Conservation (phyloP, 805 yeast species). For the Candida pseudoglaebosa region DNA sequence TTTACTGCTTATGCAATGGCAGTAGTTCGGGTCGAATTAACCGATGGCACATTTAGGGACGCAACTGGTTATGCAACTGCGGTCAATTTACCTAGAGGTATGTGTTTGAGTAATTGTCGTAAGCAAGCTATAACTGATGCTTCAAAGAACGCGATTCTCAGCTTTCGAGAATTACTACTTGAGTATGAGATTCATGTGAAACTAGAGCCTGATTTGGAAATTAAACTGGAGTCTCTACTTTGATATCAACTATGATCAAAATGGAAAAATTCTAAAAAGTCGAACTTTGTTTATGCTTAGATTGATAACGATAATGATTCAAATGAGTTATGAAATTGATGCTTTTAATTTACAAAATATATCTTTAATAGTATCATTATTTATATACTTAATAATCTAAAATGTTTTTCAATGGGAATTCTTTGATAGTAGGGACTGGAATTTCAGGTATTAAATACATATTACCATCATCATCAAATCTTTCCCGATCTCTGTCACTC, state of each 20-base stretch:
- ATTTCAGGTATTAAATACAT: conserved; percentile 73
- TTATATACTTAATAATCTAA: conserved; percentile 48
- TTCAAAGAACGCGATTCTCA: conserved; percentile 35
- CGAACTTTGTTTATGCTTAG: too few species aligned
- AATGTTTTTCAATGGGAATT: conserved; percentile 54
- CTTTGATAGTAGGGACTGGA: conserved; percentile 63
- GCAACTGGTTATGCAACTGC: conserved; percentile 39
- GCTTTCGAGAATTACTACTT: conserved; percentile 8
- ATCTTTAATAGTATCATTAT: too few species aligned
- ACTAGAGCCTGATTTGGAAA: conserved; percentile 2
- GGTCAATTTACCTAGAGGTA: conserved; percentile 27
- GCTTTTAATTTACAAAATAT: not conserved
- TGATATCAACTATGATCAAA: not conserved
- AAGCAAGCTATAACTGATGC: conserved; percentile 49
- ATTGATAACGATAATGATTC: too few species aligned
- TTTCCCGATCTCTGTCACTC: conserved; percentile 82
- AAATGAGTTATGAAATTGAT: too few species aligned
- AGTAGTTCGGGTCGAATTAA: conserved; percentile 31
- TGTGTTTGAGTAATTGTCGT: conserved; percentile 36
- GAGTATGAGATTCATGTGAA: conserved; percentile 8
- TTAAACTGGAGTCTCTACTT: not conserved
- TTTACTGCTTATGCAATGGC: conserved; percentile 24
- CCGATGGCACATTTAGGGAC: conserved; percentile 41
- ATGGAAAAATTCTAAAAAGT: not conserved
- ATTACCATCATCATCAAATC: conserved; percentile 85